These are phyloP conservation scores for Blepharisma stoltei DNA, from an alignment of 73 alveolate genomes.

Conservation along the genomic window DNA sequence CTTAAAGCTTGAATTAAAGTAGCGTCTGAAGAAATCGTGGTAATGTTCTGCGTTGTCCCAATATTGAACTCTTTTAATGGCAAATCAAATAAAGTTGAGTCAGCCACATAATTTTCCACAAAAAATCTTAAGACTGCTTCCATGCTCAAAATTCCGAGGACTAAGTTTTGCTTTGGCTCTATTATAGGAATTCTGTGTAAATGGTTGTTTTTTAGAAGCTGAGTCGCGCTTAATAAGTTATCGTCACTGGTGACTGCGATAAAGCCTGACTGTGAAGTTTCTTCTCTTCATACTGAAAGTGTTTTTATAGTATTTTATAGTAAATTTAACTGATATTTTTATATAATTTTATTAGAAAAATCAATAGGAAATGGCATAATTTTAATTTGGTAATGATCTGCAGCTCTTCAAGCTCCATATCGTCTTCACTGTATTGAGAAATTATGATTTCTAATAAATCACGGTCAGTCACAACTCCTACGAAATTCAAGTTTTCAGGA, in stretches of 20 bases:
- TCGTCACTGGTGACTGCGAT: not conserved
- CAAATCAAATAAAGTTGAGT: slow-evolving; percentile 8
- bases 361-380: too few species aligned
- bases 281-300: not conserved
- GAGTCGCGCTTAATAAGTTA: not conserved
- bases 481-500: not conserved
- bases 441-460: slow-evolving; percentile 11
- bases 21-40: not conserved
- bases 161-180: slow-evolving; percentile 18
- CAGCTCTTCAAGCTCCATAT: slow-evolving; percentile 21
- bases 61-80: not conserved
- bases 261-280: not conserved
- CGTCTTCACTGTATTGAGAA: slow-evolving; percentile 28
- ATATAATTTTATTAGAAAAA: too few species aligned
- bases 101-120: slow-evolving; percentile 24
- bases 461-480: slow-evolving; percentile 25
- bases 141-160: slow-evolving; percentile 16
- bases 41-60: not conserved
- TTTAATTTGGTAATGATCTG: slow-evolving; percentile 5
- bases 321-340: too few species aligned
- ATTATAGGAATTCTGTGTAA: slow-evolving; percentile 21
- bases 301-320: too few species aligned
- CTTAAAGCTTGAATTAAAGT: slow-evolving; percentile 9
- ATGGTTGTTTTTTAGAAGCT: slow-evolving; percentile 4
- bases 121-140: slow-evolving; percentile 22